Evolutionary conservation across 2,329 filamentous ascomycete genomes (phyloP).

Genomic region (Talaromyces sp.): DNA sequence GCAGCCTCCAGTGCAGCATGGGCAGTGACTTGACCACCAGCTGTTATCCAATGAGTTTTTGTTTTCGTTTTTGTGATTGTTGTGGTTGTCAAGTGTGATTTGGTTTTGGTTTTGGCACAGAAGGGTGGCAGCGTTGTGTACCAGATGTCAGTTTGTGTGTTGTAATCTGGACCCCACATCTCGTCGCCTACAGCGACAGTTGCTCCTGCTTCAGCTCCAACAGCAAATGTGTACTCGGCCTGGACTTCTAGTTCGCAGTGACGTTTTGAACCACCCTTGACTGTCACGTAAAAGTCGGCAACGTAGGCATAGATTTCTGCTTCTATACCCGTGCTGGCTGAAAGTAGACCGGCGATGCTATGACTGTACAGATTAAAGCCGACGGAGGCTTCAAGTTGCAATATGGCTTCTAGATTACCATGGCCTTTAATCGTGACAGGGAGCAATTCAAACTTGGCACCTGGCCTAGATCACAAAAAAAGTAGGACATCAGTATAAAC

Average conservation of each 20-base stretch:
- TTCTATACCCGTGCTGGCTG: constrained; percentile 43
- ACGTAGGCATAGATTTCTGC: constrained; percentile 48
- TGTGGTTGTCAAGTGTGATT: no score
- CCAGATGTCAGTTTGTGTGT: constrained; percentile 47
- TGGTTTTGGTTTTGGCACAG: constrained; percentile 32
- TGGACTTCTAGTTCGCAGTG: constrained; percentile 44
- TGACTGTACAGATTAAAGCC: constrained; percentile 13
- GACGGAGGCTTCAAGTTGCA: constrained; percentile 22
- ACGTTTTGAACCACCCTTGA: constrained; percentile 34
- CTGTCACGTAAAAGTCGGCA: constrained; percentile 50
- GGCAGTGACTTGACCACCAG: constrained; percentile 15
- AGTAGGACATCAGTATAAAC: no score
- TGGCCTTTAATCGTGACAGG: constrained; percentile 48
- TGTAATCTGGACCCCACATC: constrained; percentile 48
- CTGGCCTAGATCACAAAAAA: constrained; percentile 33
- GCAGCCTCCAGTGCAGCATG: constrained; percentile 9
- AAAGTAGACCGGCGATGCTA: constrained; percentile 5
- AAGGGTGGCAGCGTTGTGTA: constrained; percentile 46
- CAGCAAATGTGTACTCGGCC: constrained; percentile 47
- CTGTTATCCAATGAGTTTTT: constrained; percentile 12
- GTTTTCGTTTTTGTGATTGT: constrained; percentile 10
- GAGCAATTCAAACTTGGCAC: constrained; percentile 53
- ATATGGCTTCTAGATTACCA: constrained; percentile 20
- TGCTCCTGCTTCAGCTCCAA: constrained; percentile 53
- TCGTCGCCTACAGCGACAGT: constrained; percentile 40